Evolutionary conservation across 306 rosid genomes (phyloP).

Genomic region (Vicia faba): DNA sequence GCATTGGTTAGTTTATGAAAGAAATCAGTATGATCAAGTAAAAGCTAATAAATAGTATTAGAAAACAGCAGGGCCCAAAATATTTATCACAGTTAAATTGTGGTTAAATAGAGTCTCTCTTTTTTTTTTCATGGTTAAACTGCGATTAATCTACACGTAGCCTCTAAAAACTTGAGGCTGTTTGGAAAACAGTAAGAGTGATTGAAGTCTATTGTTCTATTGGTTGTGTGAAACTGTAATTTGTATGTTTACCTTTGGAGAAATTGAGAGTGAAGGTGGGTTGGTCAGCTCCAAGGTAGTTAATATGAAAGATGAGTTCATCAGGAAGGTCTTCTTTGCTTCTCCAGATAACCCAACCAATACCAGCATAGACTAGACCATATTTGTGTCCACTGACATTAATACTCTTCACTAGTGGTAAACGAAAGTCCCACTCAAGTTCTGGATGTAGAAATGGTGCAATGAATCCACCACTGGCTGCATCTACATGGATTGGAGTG

Average conservation of each 20-base stretch:
- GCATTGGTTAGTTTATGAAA: slow-evolving; percentile 34
- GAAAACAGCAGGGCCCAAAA: background rate
- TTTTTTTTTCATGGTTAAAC: too few relatives aligned
- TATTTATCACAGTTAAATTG: too few relatives aligned
- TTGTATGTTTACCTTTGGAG: slow-evolving; percentile 63
- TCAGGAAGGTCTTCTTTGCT: slow-evolving; percentile 94
- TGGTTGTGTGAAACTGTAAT: background rate
- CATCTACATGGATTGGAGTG: slow-evolving; percentile 94
- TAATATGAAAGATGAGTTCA: slow-evolving; percentile 90
- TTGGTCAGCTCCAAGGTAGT: slow-evolving; percentile 92
- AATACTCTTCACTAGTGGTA: slow-evolving; percentile 88
- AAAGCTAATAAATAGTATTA: slow-evolving; percentile 1
- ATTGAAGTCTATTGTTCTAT: background rate
- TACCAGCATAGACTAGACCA: slow-evolving; percentile 89
- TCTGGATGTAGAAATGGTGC: slow-evolving; percentile 91
- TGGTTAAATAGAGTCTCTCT: too few relatives aligned
- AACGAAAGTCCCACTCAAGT: slow-evolving; percentile 84
- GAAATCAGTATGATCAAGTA: background rate
- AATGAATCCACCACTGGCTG: slow-evolving; percentile 93
- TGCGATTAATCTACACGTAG: too few relatives aligned
- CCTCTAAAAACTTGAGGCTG: too few relatives aligned
- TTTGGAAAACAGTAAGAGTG: background rate
- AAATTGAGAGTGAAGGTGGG: slow-evolving; percentile 96
- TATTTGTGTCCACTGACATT: slow-evolving; percentile 68
- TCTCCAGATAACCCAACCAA: slow-evolving; percentile 93